Base-by-base conservation (phyloP, 345 rosid species). In the Gossypium sturtianum region DNA sequence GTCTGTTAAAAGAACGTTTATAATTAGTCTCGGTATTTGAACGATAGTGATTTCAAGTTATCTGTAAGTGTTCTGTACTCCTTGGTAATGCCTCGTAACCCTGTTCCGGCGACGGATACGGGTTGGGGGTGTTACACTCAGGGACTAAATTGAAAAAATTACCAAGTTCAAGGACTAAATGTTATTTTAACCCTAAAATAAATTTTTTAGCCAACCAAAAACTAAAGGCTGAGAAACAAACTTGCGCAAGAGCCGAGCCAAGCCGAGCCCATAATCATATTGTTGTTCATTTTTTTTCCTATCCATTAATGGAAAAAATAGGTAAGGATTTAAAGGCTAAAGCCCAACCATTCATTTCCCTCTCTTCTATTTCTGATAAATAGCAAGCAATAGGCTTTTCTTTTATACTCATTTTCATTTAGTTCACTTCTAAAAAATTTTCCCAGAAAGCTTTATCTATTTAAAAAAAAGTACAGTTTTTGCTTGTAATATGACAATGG, bases 291-390 rank as follows among this genome's bases (percentile, higher is more conserved):
- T 9, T 2, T 65, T 65, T 65, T 65, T 15, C 0, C n/a, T 47
- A 44, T 49, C 58, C 59, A 54, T 54, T 22, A 54, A n/a, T 19
- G 59, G 19, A 54, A 54, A n/a, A 7, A 19, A 48, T 10, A 54
- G 25, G 19, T 19, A 57, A 57, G 61, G 61, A 54, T 54, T 19
- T 54, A 22, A 52, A 52, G 56, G 56, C 56, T 16, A 52, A 43
- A 17, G 83, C 75, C 86, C 77, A 71, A 60, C 87, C 84, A 72
- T 83, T 82, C 84, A 54, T 86, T 82, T 84, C 76, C 76, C 79
- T 79, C 80, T 47, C 75, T 45, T 12, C 53, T 13, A 5, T 16
- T 70, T 13, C 13, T 34, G 44, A 29, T 57, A 58, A 20, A 44
- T 47, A 25, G 9, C 41, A 34, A 19, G 20, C 52, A 19, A 43